Conservation (phyloP, 176 grass and related monocot species). For the Oryza australiensis region DNA sequence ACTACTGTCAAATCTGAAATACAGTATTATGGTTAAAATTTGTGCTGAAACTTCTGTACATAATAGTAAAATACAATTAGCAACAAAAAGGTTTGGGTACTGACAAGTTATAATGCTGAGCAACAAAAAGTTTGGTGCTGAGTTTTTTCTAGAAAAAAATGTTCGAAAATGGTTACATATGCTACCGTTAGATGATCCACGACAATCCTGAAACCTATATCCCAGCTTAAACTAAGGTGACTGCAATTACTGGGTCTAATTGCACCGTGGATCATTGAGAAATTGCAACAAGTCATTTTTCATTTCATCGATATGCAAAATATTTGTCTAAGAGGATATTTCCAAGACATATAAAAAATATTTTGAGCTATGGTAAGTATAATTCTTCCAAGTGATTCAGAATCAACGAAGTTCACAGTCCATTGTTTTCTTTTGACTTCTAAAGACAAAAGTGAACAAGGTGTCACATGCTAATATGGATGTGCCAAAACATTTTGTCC, state of each 20-base stretch:
- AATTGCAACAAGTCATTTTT: background rate
- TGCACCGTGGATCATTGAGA: background rate
- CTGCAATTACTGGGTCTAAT: background rate
- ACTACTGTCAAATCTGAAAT: background rate
- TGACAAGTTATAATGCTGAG: background rate
- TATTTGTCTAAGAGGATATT: background rate
- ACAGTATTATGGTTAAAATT: background rate
- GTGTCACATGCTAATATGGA: conserved; percentile 31
- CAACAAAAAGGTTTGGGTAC: background rate
- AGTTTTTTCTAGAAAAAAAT: background rate
- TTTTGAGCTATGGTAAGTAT: background rate
- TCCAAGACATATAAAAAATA: background rate
- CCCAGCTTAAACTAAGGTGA: background rate
- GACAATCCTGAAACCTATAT: background rate
- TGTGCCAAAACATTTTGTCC: conserved; percentile 32
- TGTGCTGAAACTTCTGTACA: background rate
- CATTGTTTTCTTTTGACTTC: background rate
- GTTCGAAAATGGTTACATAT: background rate
- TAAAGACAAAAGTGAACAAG: background rate
- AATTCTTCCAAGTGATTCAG: background rate
- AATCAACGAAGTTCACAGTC: background rate
- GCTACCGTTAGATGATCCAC: background rate
- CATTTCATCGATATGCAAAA: background rate
- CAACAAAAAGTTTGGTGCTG: background rate
- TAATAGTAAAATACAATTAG: background rate